phyloP scores from a whole-genome alignment of 768 basidiomycete genomes.

The Artomyces pyxidatus region DNA sequence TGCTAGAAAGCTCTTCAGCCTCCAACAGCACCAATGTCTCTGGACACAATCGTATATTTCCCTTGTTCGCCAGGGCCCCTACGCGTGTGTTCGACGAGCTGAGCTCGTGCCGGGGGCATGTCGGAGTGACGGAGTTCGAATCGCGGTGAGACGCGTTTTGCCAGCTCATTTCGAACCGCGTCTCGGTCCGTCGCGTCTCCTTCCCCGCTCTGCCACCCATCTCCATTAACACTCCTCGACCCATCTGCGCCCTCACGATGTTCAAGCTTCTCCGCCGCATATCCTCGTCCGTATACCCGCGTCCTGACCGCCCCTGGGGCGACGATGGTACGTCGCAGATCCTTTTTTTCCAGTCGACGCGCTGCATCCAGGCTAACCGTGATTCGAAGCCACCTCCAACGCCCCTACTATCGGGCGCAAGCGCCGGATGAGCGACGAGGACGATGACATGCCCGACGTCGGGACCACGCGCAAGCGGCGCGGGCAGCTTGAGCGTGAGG shows the following conservation, averaged over 20 bases:
- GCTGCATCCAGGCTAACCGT: constrained; percentile 4
- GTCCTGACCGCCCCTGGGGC: constrained; percentile 68
- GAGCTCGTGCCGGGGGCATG: too few species aligned
- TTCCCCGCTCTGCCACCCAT: neutral
- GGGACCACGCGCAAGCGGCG: constrained; percentile 15
- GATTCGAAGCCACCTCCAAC: constrained; percentile 55
- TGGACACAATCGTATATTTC: too few species aligned
- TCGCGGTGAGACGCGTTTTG: neutral
- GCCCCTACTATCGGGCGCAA: constrained; percentile 63
- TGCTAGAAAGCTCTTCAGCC: too few species aligned
- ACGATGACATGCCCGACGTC: constrained; percentile 20
- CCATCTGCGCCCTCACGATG: constrained; percentile 30
- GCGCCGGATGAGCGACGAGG: constrained; percentile 45
- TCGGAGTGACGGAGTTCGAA: neutral
- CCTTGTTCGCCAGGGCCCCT: neutral
- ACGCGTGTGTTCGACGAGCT: too few species aligned
- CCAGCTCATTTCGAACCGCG: neutral
- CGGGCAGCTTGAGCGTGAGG: constrained; percentile 12
- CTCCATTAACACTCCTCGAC: too few species aligned
- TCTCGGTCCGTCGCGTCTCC: neutral
- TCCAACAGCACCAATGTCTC: too few species aligned
- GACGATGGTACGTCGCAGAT: constrained; percentile 64
- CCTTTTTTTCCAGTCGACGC: constrained; percentile 4
- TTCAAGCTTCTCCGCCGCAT: constrained; percentile 66
- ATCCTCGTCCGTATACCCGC: constrained; percentile 59